phyloP scores from a whole-genome alignment of 345 rosid species.

The Salix arbutifolia region DNA sequence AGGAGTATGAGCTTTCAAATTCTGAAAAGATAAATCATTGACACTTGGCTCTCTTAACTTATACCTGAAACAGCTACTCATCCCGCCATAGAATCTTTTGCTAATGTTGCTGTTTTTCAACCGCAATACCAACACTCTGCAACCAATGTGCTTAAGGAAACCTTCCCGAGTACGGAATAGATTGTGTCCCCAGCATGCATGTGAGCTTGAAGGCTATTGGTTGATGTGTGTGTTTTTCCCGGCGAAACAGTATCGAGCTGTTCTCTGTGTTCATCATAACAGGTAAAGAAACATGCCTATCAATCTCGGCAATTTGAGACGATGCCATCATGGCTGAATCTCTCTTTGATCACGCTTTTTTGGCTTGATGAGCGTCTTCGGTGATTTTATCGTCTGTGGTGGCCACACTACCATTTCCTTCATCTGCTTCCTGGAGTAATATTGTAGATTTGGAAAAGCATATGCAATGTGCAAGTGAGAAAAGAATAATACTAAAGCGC shows the following conservation, averaged over 20 bases:
- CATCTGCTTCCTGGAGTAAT: slow-evolving; percentile 22
- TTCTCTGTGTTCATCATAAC: slow-evolving; percentile 3
- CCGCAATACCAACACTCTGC: neutral
- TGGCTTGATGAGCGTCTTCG: slow-evolving; percentile 12
- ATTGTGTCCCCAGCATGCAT: neutral
- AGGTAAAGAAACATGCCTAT: slow-evolving; percentile 2
- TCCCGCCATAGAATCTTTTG: neutral
- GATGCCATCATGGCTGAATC: neutral
- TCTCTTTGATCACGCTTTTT: slow-evolving; percentile 14
- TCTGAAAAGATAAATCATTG: neutral
- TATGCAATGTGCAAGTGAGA: neutral
- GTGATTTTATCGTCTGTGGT: slow-evolving; percentile 19
- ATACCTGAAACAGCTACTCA: neutral
- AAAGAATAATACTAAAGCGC: neutral
- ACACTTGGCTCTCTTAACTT: neutral
- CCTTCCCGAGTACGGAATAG: neutral
- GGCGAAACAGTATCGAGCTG: neutral
- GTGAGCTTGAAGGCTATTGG: neutral
- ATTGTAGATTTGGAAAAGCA: neutral
- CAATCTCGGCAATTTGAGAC: neutral
- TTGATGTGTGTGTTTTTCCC: neutral
- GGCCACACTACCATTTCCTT: slow-evolving; percentile 4
- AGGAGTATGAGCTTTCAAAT: neutral
- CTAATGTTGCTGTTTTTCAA: neutral
- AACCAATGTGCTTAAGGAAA: neutral